Evolutionary conservation across 441 rosid genomes (phyloP), one percentile per base, ranked within the genome.

Genomic region (Melianthus villosus): DNA sequence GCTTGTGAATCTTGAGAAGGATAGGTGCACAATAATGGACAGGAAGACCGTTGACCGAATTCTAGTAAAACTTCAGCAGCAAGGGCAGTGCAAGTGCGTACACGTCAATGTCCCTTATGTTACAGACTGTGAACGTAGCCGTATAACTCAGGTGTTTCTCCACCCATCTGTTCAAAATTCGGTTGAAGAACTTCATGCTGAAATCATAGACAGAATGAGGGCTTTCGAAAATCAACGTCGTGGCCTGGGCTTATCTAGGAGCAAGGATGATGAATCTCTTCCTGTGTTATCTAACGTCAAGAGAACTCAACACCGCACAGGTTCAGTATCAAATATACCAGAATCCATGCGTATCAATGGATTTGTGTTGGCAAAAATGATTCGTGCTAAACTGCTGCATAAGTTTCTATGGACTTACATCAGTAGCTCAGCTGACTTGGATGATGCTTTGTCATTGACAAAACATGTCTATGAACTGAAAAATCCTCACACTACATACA

Each of bases 271-370:
- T 26, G 75, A 72, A 46, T 52, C 75, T 29, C 54, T 85, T 55
- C 91, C 96, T 9, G 68, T 35, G 25, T 51, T 89, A 60, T 71
- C 72, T 57, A 69, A 76, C 59, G 65, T 89, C 39, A 66, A 64
- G 63, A 77, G 94, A 67, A 73, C 69, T 61, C 89, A 53, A 50
- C 43, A 25, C 38, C 63, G 42, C 52, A 61, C 52, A 23, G 51
- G 43, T 64, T 62, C 76, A 47, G 80, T 64, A 54, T 62, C 69
- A 52, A 54, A 44, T 59, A 71, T 58, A 62, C 63, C 69, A 36
- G 96, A 77, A 59, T 73, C 82, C 29, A 81, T 84, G 85, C 84
- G 89, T 41, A 68, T 86, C 49, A 89, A 84, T 67, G 98, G 98
- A 48, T 84, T 81, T 70, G 83, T 84, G 50, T 57, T 77, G 56